Percentiles rank a stretch among this genome's conserved stretches.
phyloP scores from a whole-genome alignment of 2,329 filamentous ascomycete species.

The Fusarium sp. region DNA sequence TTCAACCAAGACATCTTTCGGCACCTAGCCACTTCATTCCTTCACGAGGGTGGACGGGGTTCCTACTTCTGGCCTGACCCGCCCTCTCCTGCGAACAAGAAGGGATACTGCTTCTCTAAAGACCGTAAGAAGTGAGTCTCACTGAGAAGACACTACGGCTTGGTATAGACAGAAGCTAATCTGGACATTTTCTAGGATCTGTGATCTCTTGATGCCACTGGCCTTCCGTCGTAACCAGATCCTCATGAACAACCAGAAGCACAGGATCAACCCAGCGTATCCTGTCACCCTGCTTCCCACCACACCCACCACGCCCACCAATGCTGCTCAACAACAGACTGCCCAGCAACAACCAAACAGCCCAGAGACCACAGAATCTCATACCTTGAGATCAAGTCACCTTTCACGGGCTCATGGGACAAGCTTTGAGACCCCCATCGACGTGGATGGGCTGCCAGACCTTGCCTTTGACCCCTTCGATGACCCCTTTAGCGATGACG shows the following conservation, averaged over 20 bases:
- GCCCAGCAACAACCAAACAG: not conserved
- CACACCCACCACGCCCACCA: not conserved
- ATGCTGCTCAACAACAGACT: not conserved
- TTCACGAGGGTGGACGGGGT: not conserved
- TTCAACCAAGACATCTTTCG: not conserved
- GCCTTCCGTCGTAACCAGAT: not conserved
- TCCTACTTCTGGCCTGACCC: conserved; percentile 20
- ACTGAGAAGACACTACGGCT: not conserved
- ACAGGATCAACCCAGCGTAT: not conserved
- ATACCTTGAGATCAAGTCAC: not conserved
- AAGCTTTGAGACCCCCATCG: not conserved
- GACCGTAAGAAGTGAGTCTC: not conserved
- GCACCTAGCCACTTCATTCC: conserved; percentile 13
- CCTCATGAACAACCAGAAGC: not conserved
- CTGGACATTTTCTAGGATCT: not conserved
- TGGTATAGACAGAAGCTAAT: not conserved
- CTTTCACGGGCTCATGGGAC: too few species aligned
- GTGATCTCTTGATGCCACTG: conserved; percentile 1
- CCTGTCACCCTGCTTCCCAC: not conserved
- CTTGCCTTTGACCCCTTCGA: not conserved
- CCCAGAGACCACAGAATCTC: not conserved
- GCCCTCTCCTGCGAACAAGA: not conserved
- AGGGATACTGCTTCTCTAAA: not conserved
- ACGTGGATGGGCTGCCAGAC: not conserved
- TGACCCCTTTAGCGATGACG: not conserved